Conservation (phyloP, 1,284 basidiomycete species). For the Fomes fomentarius region DNA sequence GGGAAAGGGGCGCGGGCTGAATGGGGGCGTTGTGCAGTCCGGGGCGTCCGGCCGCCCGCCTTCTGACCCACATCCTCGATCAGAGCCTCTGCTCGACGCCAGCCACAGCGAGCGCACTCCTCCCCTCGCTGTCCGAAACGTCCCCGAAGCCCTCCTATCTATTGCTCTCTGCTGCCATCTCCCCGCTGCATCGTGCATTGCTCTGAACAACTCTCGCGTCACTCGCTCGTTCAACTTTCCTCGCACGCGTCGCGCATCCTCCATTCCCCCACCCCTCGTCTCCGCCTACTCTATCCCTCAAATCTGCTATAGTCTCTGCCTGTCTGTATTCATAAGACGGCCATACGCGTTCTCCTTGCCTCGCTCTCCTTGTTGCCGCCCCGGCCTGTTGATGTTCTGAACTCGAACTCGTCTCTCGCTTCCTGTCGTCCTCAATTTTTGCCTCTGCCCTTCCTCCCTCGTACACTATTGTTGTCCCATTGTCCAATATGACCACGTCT, state of each 20-base stretch:
- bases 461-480: conserved; percentile 32
- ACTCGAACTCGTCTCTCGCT: conserved; percentile 34
- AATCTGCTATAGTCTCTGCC: conserved; percentile 32
- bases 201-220: conserved; percentile 21
- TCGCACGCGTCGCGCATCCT: conserved; percentile 39
- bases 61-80: conserved; percentile 40
- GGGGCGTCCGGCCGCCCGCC: conserved; percentile 37
- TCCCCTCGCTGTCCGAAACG: conserved; percentile 33
- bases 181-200: conserved; percentile 18
- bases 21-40: conserved; percentile 31
- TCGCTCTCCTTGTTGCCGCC: conserved; percentile 32
- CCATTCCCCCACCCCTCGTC: conserved; percentile 25
- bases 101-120: conserved; percentile 34
- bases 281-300: conserved; percentile 33
- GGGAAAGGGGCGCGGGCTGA: conserved; percentile 26
- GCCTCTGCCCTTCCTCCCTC: conserved; percentile 20
- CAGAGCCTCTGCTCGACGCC: conserved; percentile 34
- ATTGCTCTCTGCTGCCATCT: conserved; percentile 22
- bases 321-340: conserved; percentile 38
- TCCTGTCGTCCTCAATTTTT: conserved; percentile 26
- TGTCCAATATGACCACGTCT: conserved; percentile 68
- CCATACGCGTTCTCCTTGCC: conserved; percentile 30
- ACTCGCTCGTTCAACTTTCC: conserved; percentile 25
- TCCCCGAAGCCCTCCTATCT: conserved; percentile 25
- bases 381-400: conserved; percentile 41